Base-by-base conservation (phyloP, 1,284 basidiomycete species). In the Neotropicomus parvogracilis region DNA sequence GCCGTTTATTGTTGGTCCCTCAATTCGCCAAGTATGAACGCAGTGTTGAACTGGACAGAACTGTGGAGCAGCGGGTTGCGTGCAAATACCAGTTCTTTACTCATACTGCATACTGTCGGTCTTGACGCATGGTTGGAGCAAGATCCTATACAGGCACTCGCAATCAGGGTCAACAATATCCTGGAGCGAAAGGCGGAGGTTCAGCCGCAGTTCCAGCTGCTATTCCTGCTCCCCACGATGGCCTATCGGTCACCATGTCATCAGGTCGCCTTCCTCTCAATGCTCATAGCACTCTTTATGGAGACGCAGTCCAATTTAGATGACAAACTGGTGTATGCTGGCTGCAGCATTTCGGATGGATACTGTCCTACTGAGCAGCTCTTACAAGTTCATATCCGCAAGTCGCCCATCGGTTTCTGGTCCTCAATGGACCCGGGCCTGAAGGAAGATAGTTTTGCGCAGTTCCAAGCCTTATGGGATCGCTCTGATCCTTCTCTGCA, bases 51-150 rank as follows among this genome's bases (percentile, higher is more conserved):
- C n/a, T n/a, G n/a, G n/a, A n/a, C n/a, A n/a, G n/a, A n/a, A n/a
- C n/a, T n/a, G n/a, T n/a, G n/a, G n/a, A n/a, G n/a, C n/a, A n/a
- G n/a, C n/a, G n/a, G n/a, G n/a, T n/a, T n/a, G n/a, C n/a, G n/a
- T n/a, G n/a, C n/a, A n/a, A n/a, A n/a, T n/a, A 4, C 73, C 78
- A 0, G 14, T 38, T 0, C 62, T 72, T 9, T 43, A 39, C 0
- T 75, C 62, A 49, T 72, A 75, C 55, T 72, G 3, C 12, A 6
- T 7, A n/a, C n/a, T 45, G 12, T 39, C 36, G 3, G 11, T 45
- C 14, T 6, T n/a, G n/a, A n/a, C 27, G 6, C 40, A 45, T 16
- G 3, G 26, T 9, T n/a, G n/a, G n/a, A n/a, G n/a, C n/a, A n/a
- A n/a, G 28, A 20, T 39, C 36, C 4, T 45, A 36, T 35, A 3